These are phyloP conservation scores for Chlorella sp. DNA, from an alignment of 139 green algal species.

Conservation along the genomic window DNA sequence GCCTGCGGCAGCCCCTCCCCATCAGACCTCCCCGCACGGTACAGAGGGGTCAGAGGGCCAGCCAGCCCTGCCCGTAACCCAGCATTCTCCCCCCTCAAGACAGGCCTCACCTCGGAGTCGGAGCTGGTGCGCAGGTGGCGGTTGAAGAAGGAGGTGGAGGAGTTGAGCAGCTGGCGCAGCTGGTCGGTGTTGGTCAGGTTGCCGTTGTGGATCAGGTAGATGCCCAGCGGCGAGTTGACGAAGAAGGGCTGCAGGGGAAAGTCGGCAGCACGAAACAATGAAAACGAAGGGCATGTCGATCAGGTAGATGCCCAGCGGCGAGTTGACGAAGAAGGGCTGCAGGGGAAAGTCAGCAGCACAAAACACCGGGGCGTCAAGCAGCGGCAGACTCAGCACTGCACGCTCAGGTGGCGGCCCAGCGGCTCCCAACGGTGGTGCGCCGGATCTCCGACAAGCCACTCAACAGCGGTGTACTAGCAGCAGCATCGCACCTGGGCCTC, in stretches of 20 bases:
- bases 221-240: constrained; percentile 96
- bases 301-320: constrained; percentile 95
- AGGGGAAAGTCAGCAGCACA: no score
- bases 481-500: constrained; percentile 68
- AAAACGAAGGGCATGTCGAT: constrained; percentile 80
- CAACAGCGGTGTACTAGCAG: no score
- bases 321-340: constrained; percentile 99
- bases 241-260: constrained; percentile 93
- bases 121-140: constrained; percentile 88
- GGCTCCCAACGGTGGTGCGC: no score
- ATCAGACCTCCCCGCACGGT: background rate
- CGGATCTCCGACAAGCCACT: no score
- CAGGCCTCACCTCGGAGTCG: constrained; percentile 83
- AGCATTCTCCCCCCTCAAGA: background rate
- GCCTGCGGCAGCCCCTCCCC: background rate
- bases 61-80: background rate
- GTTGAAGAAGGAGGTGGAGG: constrained; percentile 84
- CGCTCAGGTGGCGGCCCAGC: no score
- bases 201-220: constrained; percentile 99
- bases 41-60: no score
- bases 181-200: constrained; percentile 98
- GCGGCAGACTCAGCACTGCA: no score
- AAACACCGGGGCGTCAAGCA: no score
- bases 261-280: no score
- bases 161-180: constrained; percentile 76